Conservation (phyloP, 106 monocot species). For the Acanthochlamys bracteata region DNA sequence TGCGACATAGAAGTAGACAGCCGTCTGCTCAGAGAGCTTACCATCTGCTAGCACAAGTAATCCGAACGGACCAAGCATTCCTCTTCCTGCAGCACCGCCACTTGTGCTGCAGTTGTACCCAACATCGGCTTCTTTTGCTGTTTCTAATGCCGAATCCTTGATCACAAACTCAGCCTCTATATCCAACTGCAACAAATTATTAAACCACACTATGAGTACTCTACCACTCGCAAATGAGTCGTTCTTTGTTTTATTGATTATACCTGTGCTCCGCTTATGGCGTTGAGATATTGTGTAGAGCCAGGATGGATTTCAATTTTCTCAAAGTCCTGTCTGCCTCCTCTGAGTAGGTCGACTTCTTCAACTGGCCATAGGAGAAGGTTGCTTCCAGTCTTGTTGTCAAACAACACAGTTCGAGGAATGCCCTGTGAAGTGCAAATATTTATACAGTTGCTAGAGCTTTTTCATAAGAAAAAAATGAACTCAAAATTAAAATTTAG, state of each 20-base stretch:
- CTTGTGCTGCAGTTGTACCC: constrained; percentile 61
- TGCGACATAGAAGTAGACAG: constrained; percentile 52
- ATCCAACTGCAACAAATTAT: constrained; percentile 24
- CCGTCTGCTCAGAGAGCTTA: constrained; percentile 37
- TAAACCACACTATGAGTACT: neutral
- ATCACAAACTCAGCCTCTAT: constrained; percentile 55
- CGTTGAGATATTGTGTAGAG: constrained; percentile 20
- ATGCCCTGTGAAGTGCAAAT: constrained; percentile 40
- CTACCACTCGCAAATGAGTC: no score
- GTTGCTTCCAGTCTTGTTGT: constrained; percentile 44
- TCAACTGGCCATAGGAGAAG: constrained; percentile 62
- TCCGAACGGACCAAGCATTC: constrained; percentile 53
- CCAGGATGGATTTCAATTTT: constrained; percentile 19
- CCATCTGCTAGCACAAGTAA: constrained; percentile 47
- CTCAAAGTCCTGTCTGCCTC: constrained; percentile 6
- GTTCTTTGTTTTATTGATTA: no score
- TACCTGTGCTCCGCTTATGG: constrained; percentile 32
- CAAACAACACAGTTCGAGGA: constrained; percentile 42
- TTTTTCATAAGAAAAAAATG: no score
- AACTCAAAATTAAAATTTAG: no score
- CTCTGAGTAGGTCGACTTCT: constrained; percentile 42
- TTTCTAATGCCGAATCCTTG: constrained; percentile 9
- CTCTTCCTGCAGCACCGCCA: constrained; percentile 31
- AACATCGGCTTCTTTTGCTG: constrained; percentile 25
- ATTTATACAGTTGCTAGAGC: no score